phyloP scores from a whole-genome alignment of 306 rosid genomes.

The Vicia villosa region DNA sequence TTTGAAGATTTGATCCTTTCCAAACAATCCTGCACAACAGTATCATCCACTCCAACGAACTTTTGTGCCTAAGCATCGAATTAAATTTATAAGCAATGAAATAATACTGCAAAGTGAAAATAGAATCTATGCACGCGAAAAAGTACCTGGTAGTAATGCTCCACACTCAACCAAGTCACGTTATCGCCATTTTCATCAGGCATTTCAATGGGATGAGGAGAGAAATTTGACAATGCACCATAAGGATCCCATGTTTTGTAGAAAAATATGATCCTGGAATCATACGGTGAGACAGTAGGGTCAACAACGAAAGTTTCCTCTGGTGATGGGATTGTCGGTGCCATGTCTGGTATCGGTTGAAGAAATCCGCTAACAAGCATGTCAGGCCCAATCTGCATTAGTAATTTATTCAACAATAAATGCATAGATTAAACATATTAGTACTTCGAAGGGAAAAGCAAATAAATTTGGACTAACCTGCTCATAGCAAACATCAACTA shows the following conservation, averaged over 20 bases:
- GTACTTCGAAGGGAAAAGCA: conserved; percentile 14
- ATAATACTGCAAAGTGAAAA: conserved; percentile 19
- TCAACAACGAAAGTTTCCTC: conserved; percentile 82
- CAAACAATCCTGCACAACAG: conserved; percentile 58
- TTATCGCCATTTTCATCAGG: conserved; percentile 63
- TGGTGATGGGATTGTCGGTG: conserved; percentile 77
- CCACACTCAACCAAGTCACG: conserved; percentile 77
- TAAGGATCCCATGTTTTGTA: conserved; percentile 91
- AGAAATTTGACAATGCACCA: conserved; percentile 88
- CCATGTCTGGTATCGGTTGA: conserved; percentile 74
- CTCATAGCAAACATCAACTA: conserved; percentile 78
- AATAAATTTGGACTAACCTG: conserved; percentile 56
- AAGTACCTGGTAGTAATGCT: conserved; percentile 92
- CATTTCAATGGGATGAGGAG: conserved; percentile 84
- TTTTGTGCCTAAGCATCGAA: conserved; percentile 69
- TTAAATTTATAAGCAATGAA: conserved; percentile 11
- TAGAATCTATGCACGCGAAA: not conserved
- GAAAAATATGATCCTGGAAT: conserved; percentile 72
- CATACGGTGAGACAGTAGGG: conserved; percentile 74
- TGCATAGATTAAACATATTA: conserved; percentile 8
- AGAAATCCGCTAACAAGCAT: conserved; percentile 89
- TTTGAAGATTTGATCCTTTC: conserved; percentile 71
- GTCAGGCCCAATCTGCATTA: conserved; percentile 84
- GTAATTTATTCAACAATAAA: conserved; percentile 2
- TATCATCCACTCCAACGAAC: conserved; percentile 68